A percentile compares a stretch with the other conserved stretches of the same genome.
Evolutionary conservation across 306 rosid genomes (phyloP).

Genomic region (Cucurbita moschata): DNA sequence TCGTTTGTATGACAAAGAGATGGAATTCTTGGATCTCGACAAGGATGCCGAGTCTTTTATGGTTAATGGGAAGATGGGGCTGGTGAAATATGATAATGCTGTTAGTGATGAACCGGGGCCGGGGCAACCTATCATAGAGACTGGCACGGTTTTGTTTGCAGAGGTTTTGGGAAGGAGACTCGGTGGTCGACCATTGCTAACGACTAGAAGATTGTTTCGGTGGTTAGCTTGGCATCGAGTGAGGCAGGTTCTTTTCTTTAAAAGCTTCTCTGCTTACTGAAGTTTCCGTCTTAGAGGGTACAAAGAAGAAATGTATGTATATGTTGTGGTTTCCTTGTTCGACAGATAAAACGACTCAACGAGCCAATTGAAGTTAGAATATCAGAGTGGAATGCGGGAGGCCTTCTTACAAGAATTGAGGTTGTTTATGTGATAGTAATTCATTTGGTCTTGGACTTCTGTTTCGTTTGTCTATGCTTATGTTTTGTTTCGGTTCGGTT

Average conservation of each 20-base stretch:
- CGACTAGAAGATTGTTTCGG: conserved; percentile 74
- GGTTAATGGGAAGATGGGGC: conserved; percentile 70
- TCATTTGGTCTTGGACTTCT: conserved; percentile 1
- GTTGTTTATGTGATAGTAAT: conserved; percentile 19
- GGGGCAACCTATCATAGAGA: conserved; percentile 68
- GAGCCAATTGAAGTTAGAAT: conserved; percentile 75
- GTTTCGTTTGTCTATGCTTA: not conserved
- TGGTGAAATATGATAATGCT: conserved; percentile 63
- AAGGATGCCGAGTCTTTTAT: conserved; percentile 39
- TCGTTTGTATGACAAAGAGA: conserved; percentile 76
- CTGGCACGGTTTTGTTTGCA: conserved; percentile 76
- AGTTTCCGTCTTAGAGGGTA: not conserved
- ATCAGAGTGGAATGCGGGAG: conserved; percentile 92
- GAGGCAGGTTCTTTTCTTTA: conserved; percentile 90
- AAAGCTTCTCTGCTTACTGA: conserved; percentile 12
- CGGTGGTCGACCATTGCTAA: conserved; percentile 86
- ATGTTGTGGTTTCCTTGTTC: conserved; percentile 7
- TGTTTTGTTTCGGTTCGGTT: not conserved
- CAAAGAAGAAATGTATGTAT: not conserved
- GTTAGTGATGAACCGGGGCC: conserved; percentile 26
- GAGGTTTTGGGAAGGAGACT: conserved; percentile 94
- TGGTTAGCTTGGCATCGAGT: conserved; percentile 83
- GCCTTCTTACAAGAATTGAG: conserved; percentile 87
- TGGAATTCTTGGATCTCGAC: conserved; percentile 56
- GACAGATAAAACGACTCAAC: conserved; percentile 67